Conservation (phyloP, 1,284 basidiomycete genomes). For the Melanopsichium pennsylvanicum region DNA sequence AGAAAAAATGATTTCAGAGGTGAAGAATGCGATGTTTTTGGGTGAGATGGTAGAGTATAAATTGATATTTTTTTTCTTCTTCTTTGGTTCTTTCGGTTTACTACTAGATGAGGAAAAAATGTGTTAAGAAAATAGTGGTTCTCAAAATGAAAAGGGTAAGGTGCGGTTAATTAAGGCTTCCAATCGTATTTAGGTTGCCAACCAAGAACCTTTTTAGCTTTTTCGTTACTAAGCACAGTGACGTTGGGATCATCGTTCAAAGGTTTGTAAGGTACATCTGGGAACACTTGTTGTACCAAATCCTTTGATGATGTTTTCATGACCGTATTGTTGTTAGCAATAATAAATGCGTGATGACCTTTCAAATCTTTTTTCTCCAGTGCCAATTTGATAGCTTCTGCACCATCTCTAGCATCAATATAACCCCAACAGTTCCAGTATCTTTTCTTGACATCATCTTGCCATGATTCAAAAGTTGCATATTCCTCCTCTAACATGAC, state of each 20-base stretch:
- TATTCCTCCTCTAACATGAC: constrained; percentile 67
- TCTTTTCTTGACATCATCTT: constrained; percentile 58
- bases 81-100: too few relatives aligned
- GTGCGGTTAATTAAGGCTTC: constrained; percentile 20
- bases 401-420: constrained; percentile 67
- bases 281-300: constrained; percentile 66
- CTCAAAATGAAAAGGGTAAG: too few relatives aligned
- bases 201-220: constrained; percentile 66
- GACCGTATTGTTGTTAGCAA: constrained; percentile 67
- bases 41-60: too few relatives aligned
- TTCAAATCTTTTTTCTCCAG: constrained; percentile 58
- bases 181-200: constrained; percentile 64
- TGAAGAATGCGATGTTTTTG: too few relatives aligned
- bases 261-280: constrained; percentile 57
- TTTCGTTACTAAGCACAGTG: constrained; percentile 63
- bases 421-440: constrained; percentile 52
- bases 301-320: constrained; percentile 63
- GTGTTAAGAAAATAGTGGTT: too few relatives aligned
- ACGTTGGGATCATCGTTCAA: constrained; percentile 46
- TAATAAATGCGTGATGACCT: constrained; percentile 67
- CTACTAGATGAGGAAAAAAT: too few relatives aligned
- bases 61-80: too few relatives aligned
- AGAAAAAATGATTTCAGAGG: too few relatives aligned
- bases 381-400: constrained; percentile 65
- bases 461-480: constrained; percentile 65